Evolutionary conservation across 305 asterid genomes (phyloP), one percentile per base, ranked within the genome.

Genomic region (Andrographis paniculata): DNA sequence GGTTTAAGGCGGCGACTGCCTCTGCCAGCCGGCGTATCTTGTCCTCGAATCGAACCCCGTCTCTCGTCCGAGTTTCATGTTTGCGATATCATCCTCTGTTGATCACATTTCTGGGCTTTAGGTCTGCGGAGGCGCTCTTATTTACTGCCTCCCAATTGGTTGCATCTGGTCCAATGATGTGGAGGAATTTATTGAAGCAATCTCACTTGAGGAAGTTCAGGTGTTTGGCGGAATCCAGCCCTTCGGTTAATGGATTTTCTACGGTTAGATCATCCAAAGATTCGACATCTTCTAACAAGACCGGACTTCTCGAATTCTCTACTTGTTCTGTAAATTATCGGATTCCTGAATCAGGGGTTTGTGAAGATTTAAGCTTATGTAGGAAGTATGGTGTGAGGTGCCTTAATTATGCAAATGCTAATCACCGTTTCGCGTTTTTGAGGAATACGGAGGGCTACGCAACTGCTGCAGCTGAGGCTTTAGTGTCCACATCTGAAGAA

Each of bases 401-500:
- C 54, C 42, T 11, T 19, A 50, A 62, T 16, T 50, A 21, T 37
- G 51, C 55, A 27, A 39, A 30, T 27, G 56, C 19, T 16, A 49
- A 55, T 8, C 48, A 44, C 42, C 42, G 62, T 55, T 58, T 61
- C 46, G 55, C 81, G 20, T 19, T 41, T 63, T 52, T 39, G 43
- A 56, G 68, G 45, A 50, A 35, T 38, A 10, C 46, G 1, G 77
- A 82, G 64, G 75, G 87, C 48, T 86, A 78, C 67, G 94, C 79
- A n/a, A 55, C 81, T 35, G 82, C 76, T 17, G 95, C 99, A n/a
- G n/a, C n/a, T 5, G 94, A 83, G 65, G 96, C 94, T 45, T 36
- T 77, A 28, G 78, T 50, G 19, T 86, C 96, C 31, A 73, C 92
- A 2, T 86, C 96, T 0, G 99, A 91, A 56, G 99, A 91, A 67